Conservation (phyloP, 176 grass and related monocot genomes). For the Tillandsia leiboldiana region DNA sequence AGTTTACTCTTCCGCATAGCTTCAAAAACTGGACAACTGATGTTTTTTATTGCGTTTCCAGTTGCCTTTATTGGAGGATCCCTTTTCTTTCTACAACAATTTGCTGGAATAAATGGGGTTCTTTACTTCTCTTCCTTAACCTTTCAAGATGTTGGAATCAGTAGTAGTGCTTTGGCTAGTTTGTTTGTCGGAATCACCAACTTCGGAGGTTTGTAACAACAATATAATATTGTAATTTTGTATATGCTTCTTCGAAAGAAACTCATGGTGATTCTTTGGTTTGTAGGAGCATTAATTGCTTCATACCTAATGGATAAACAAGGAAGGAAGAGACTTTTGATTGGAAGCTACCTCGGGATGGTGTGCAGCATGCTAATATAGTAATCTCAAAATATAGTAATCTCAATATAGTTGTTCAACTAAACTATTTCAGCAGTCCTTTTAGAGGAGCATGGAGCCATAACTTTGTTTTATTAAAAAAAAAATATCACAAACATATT, state of each 20-base stretch:
- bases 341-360: conserved; percentile 94
- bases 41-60: conserved; percentile 34
- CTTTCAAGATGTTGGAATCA: conserved; percentile 95
- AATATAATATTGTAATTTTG: conserved; percentile 11
- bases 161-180: conserved; percentile 65
- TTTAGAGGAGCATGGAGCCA: too few relatives aligned
- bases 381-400: neutral
- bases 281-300: conserved; percentile 74
- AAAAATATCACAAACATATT: too few relatives aligned
- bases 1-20: neutral
- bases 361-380: conserved; percentile 22
- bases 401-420: conserved; percentile 2
- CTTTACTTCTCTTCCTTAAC: conserved; percentile 99
- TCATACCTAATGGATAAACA: conserved; percentile 96
- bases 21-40: neutral
- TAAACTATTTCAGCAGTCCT: neutral
- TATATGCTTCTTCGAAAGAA: conserved; percentile 17
- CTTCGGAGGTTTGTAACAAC: conserved; percentile 54
- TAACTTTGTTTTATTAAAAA: too few relatives aligned
- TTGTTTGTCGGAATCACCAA: conserved; percentile 96
- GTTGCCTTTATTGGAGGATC: conserved; percentile 93
- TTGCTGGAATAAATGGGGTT: conserved; percentile 99
- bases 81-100: conserved; percentile 98
- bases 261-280: conserved; percentile 23
- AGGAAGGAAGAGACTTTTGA: conserved; percentile 86